phyloP scores from a whole-genome alignment of 2,329 filamentous ascomycete species.

The Colletotrichum sp. region DNA sequence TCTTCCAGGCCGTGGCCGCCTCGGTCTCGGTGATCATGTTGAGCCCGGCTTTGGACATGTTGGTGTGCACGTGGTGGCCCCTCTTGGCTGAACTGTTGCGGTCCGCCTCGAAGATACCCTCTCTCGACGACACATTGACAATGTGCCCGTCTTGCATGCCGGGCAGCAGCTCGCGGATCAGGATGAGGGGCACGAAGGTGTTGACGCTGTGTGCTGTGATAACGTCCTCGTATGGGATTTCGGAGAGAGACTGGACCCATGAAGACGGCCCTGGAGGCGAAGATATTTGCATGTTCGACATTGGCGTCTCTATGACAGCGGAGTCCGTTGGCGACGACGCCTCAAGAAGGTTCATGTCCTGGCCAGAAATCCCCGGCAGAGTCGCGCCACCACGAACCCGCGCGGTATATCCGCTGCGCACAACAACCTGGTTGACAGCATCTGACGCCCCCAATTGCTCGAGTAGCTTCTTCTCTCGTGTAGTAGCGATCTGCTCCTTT shows the following conservation, averaged over 20 bases:
- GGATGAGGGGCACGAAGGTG: slow-evolving; percentile 40
- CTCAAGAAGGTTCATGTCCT: not conserved
- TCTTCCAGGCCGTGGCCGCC: slow-evolving; percentile 32
- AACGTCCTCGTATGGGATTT: slow-evolving; percentile 43
- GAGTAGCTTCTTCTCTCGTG: not conserved
- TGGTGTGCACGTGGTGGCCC: slow-evolving; percentile 41
- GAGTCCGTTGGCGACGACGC: not conserved
- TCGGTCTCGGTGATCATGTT: slow-evolving; percentile 47
- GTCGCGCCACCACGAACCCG: not conserved
- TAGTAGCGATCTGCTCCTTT: slow-evolving; percentile 32
- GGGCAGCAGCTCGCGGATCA: slow-evolving; percentile 39
- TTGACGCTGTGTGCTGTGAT: slow-evolving; percentile 41
- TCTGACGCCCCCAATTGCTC: not conserved
- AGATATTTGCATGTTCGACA: not conserved
- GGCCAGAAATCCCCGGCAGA: not conserved
- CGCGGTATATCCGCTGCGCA: not conserved
- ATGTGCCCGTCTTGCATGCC: slow-evolving; percentile 34
- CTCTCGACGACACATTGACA: slow-evolving; percentile 38
- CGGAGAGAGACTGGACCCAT: slow-evolving; percentile 30
- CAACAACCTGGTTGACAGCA: not conserved
- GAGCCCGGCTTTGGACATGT: slow-evolving; percentile 44
- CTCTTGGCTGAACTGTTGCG: slow-evolving; percentile 26
- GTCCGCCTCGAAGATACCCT: slow-evolving; percentile 35
- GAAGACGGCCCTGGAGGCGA: not conserved
- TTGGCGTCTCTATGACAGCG: not conserved